These are phyloP conservation scores for Boletus pseudopeckii DNA, from an alignment of 768 basidiomycete species.

Conservation along the genomic window DNA sequence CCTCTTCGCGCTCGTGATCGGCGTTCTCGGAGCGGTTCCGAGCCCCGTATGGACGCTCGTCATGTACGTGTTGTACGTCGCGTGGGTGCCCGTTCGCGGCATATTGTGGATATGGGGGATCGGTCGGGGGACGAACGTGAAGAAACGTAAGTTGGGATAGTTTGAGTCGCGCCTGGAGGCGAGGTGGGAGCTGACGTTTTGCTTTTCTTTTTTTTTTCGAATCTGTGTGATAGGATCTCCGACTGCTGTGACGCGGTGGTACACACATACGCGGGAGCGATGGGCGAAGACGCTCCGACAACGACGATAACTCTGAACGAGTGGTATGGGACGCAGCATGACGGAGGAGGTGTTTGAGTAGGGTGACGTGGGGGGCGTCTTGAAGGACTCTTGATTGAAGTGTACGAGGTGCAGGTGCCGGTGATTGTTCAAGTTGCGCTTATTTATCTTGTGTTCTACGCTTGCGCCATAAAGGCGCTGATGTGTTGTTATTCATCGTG, in stretches of 20 bases:
- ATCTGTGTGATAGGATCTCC: not conserved
- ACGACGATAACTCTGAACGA: not conserved
- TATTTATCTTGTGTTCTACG: not conserved
- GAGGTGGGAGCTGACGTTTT: not conserved
- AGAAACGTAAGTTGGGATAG: not conserved
- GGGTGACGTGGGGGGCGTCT: not conserved
- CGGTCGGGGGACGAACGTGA: not conserved
- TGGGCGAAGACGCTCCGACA: not conserved
- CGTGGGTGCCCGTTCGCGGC: not conserved
- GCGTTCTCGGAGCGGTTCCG: not conserved
- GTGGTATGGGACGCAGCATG: not conserved
- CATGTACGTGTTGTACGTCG: not conserved
- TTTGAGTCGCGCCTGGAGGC: too few relatives aligned
- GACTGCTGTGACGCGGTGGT: not conserved
- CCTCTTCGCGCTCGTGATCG: not conserved
- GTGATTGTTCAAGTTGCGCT: not conserved
- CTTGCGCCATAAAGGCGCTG: not conserved
- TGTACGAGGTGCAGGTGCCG: not conserved
- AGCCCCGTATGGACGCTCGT: not conserved
- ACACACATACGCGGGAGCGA: not conserved
- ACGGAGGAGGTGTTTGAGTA: not conserved
- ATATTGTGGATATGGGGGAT: slow-evolving; percentile 18
- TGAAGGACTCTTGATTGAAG: not conserved
- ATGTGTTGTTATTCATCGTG: not conserved
- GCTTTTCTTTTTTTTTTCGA: not conserved